Percentiles rank a stretch among this genome's conserved stretches.
phyloP scores from a whole-genome alignment of 441 rosid species.

The Aquilaria agallochum region DNA sequence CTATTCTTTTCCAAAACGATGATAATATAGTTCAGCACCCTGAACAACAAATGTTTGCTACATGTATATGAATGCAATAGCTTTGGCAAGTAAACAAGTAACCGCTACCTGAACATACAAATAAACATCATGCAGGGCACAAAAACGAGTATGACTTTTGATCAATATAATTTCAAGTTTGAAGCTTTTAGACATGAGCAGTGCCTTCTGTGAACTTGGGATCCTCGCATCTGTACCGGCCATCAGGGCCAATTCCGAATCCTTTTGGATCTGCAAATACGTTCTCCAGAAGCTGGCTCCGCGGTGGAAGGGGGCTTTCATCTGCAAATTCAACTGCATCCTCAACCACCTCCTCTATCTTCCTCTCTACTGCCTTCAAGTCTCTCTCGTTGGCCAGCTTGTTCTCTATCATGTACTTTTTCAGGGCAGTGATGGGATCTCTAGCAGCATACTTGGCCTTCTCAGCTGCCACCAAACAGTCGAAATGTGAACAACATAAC shows the following conservation, averaged over 20 bases:
- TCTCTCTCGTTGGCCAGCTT: slow-evolving; percentile 64
- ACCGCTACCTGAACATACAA: background rate
- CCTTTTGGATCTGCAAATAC: slow-evolving; percentile 93
- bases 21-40: no score
- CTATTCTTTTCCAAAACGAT: no score
- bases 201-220: slow-evolving; percentile 92
- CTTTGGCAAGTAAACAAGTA: no score
- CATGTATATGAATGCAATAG: no score
- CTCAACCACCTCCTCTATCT: slow-evolving; percentile 74
- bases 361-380: slow-evolving; percentile 72
- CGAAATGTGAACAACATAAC: background rate
- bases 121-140: slow-evolving; percentile 3
- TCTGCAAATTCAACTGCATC: slow-evolving; percentile 92
- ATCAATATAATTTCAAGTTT: slow-evolving; percentile 11
- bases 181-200: slow-evolving; percentile 50
- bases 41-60: no score
- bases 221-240: slow-evolving; percentile 84
- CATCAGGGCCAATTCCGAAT: slow-evolving; percentile 84
- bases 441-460: slow-evolving; percentile 83
- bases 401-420: slow-evolving; percentile 64
- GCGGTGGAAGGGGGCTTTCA: slow-evolving; percentile 59
- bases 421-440: slow-evolving; percentile 73
- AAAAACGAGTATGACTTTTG: slow-evolving; percentile 11
- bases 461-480: slow-evolving; percentile 53
- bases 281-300: slow-evolving; percentile 83